phyloP scores from a whole-genome alignment of 2,329 filamentous ascomycete genomes.

The Epichloe hybrida region DNA sequence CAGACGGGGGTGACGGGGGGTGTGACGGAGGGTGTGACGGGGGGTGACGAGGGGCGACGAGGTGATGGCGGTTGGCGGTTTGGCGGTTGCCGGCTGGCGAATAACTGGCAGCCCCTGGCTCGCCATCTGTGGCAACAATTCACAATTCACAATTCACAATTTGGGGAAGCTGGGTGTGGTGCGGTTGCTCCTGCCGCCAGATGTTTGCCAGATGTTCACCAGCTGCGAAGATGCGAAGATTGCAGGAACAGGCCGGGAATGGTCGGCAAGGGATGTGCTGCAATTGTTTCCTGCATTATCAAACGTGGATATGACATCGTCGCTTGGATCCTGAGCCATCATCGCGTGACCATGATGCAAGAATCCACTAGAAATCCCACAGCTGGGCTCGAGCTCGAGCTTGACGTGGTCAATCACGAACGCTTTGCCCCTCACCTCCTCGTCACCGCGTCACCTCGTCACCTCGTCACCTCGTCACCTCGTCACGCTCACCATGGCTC shows the following conservation, averaged over 20 bases:
- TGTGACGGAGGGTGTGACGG: too few species aligned
- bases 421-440: background rate
- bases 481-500: too few species aligned
- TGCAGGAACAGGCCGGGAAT: background rate
- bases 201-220: too few species aligned
- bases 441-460: background rate
- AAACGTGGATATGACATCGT: too few species aligned
- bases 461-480: background rate
- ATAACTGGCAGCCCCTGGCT: background rate
- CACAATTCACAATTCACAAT: too few species aligned
- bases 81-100: background rate
- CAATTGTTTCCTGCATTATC: too few species aligned
- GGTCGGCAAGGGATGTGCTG: background rate
- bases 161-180: too few species aligned
- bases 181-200: too few species aligned
- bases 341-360: constrained; percentile 3
- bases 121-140: too few species aligned
- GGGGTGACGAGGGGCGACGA: too few species aligned
- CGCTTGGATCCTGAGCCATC: background rate
- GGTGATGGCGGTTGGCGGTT: background rate
- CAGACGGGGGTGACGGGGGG: too few species aligned
- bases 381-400: background rate
- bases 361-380: background rate
- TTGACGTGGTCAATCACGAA: background rate
- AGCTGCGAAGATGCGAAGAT: background rate